Evolutionary conservation across 148 eudicot genomes (phyloP), one percentile per base, ranked within the genome.

Genomic region (Amaranthus cruentus): DNA sequence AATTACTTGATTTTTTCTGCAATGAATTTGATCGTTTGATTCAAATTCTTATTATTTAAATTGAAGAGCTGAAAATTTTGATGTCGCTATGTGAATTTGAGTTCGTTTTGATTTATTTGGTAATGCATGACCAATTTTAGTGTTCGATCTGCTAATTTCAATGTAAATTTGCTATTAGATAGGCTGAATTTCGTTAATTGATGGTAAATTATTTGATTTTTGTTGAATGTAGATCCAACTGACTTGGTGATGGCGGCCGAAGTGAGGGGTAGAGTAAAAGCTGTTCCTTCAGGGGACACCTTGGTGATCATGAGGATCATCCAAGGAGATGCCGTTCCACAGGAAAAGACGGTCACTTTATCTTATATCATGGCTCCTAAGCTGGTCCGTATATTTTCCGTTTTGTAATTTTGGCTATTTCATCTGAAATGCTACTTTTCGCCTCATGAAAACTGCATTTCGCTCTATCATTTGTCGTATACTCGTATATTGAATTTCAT

Each of bases 251-350:
- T 89, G 71, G 79, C 85, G 71, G 83, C 89, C 55, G 87, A 83
- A 78, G 73, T 95, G 80, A 88, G 86, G 75, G 99, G 97, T 68
- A 85, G 44, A 54, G 99, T 96, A 18, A 96, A 96, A 84, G 97
- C 95, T 72, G 97, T 96, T 76, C 89, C 91, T 43, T 96, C 99
- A 44, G 97, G 99, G 55, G 99, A 96, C 76, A 75, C 86, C 70
- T 81, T 96, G 88, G 90, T 92, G 79, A 90, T 96, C 55, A 85
- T 96, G 89, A 90, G 89, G 8, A 83, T 75, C 72, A 73, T 78
- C 58, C 88, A 90, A 78, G 87, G 88, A 13, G 94, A 84, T 60
- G 62, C 21, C 7, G 79, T 89, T 47, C 96, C 97, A 50, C 92
- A 89, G 0, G 99, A 96, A 76, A 96, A 88, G 83, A 86, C 94